Base-by-base conservation (phyloP, 2,329 filamentous ascomycete genomes). In the Ophiobolus disseminans region DNA sequence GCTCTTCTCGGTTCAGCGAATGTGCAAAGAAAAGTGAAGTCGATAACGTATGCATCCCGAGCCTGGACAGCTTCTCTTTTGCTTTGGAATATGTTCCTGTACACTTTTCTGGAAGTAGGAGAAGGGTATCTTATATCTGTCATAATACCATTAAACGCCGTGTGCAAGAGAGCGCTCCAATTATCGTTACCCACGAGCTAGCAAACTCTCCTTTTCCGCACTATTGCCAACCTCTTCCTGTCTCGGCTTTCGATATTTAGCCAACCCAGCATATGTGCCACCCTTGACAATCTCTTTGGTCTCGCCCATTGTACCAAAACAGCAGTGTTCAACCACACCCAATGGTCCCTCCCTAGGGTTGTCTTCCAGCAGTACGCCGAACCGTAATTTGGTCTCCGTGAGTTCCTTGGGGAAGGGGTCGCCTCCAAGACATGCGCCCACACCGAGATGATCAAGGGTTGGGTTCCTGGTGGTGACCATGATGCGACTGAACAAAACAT, bases 341-440 rank as follows among this genome's bases (percentile, higher is more conserved):
- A 65, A 37, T 31, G 60, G 63, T 0, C 69, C 70, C 32, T 72
- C 66, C 3, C 62, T 57, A 3, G 58, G 60, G 19, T 69, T 63
- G 8, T 73, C 69, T 30, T 75, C 69, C 1, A 73, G 45, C 36
- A 76, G 50, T 2, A 76, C 72, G 0, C 73, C 74, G 45, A 75
- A 76, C 21, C 69, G 56, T 26, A 76, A 44, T 41, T 74, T 73
- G 13, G 69, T 73, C 48, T 65, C 46, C 16, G 59, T 65, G 9
- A 75, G 48, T 32, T 74, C 73, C 46, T 66, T 68, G 1, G 73
- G 73, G 28, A 75, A 75, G 0, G 74, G 73, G 43, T 75, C 72
- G 5, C 72, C 70, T 2, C 73, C 73, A 1, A 76, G 55, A 55
- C 73, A 75, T 3, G 72, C 65, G 4, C 73, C 66, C 34, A 78